Evolutionary conservation across 2,329 filamentous ascomycete species (phyloP), one percentile per base, ranked within the genome.

Genomic region (Aspergillus oerlinghausenensis): DNA sequence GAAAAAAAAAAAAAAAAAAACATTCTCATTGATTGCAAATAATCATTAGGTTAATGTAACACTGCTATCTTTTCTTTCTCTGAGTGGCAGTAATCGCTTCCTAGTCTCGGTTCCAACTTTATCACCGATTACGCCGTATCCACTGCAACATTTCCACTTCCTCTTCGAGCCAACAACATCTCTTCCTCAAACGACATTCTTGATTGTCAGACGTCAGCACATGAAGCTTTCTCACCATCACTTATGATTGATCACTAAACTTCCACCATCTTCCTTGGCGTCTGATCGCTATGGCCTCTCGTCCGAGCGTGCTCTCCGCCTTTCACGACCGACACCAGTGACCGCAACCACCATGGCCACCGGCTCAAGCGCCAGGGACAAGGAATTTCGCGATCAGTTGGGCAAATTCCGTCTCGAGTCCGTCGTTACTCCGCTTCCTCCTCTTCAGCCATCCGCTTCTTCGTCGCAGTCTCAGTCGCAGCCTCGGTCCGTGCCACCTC

Each of bases 361-460:
- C 60, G 67, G 57, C 62, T 48, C 51, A 19, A 65, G 52, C 54
- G 40, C 59, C 50, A 62, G 59, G 51, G 67, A 68, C 57, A 68
- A 69, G 60, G 65, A 69, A n/a, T 70, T 70, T 53, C 67, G 67
- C 45, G 67, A 66, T 42, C 69, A 70, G 56, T 64, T 70, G 59
- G 69, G 69, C 55, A 69, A 70, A 51, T 71, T 71, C 54, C 69
- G 69, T 45, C 59, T 71, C 51, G 68, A 68, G 21, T 60, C 64
- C 19, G 55, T 56, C 23, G 58, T 54, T 19, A 51, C 53, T 52
- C 52, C 55, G 40, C 43, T 58, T 54, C 28, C 40, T 40, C 38
- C 51, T 42, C 4, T 35, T n/a, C 23, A 32, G 3, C 9, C 49
- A 3, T 11, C 42, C 10, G 7, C 55, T 14, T 42, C 49, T 14